phyloP scores from a whole-genome alignment of 495 filamentous ascomycete species.

The Hyaloscypha bicolor region DNA sequence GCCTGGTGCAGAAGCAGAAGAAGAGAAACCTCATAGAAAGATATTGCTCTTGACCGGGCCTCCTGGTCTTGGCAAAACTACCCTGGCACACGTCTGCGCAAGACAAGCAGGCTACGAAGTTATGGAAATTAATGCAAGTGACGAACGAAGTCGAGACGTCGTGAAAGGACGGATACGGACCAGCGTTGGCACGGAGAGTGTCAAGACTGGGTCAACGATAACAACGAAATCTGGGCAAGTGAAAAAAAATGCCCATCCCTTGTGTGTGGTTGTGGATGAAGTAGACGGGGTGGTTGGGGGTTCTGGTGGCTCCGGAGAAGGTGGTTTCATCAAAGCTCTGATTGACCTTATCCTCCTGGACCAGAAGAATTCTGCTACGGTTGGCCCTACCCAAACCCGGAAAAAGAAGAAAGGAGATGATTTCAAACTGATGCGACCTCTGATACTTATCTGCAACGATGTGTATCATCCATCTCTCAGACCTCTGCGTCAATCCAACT shows the following conservation, averaged over 20 bases:
- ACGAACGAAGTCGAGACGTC: conserved; percentile 74
- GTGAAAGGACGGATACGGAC: conserved; percentile 89
- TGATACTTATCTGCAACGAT: conserved; percentile 96
- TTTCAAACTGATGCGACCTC: conserved; percentile 81
- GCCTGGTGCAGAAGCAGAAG: conserved; percentile 48
- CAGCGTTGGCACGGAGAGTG: conserved; percentile 86
- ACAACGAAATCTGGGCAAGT: conserved; percentile 58
- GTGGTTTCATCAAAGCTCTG: conserved; percentile 92
- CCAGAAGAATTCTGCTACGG: conserved; percentile 68
- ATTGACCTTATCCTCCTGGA: conserved; percentile 86
- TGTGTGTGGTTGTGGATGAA: conserved; percentile 94
- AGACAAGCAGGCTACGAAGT: conserved; percentile 94
- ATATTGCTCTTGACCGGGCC: conserved; percentile 88
- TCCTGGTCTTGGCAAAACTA: conserved; percentile 94
- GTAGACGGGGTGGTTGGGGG: conserved; percentile 91
- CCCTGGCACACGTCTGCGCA: conserved; percentile 93
- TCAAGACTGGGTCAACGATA: conserved; percentile 71
- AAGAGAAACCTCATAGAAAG: conserved; percentile 76
- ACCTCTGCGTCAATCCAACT: conserved; percentile 74
- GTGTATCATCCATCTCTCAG: conserved; percentile 91
- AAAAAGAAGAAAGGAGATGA: conserved; percentile 73
- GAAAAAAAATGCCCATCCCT: conserved; percentile 76
- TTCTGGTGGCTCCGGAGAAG: conserved; percentile 66
- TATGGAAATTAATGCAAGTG: conserved; percentile 84
- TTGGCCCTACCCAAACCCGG: conserved; percentile 34